phyloP scores from a whole-genome alignment of 768 basidiomycete species.

The Lanmaoa pseudosensibilis region DNA sequence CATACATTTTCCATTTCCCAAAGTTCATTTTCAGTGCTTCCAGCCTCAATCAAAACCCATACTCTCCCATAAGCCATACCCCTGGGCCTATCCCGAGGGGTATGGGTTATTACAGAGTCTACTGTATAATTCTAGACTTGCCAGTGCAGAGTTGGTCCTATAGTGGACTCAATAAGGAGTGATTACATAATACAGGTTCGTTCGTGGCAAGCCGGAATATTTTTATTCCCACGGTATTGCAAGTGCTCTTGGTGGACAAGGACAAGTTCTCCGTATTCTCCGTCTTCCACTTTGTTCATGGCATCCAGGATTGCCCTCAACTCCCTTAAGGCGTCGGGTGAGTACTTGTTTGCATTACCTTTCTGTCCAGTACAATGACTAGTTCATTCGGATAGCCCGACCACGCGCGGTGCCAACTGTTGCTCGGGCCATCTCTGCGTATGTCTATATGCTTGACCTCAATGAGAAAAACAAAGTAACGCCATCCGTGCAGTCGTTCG shows the following conservation, averaged over 20 bases:
- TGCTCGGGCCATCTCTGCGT: conserved; percentile 49
- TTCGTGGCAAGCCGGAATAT: conserved; percentile 34
- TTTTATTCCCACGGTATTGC: conserved; percentile 31
- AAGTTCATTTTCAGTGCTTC: too few species aligned
- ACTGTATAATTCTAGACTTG: too few species aligned
- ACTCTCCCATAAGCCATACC: too few species aligned
- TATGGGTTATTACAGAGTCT: too few species aligned
- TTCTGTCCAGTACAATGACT: background rate
- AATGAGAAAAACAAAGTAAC: conserved; percentile 7
- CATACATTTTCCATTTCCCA: too few species aligned
- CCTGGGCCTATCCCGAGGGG: too few species aligned
- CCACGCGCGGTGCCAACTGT: conserved; percentile 52
- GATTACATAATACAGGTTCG: conserved; percentile 19
- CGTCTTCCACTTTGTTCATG: conserved; percentile 39
- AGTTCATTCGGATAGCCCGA: conserved; percentile 42
- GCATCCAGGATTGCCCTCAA: conserved; percentile 71
- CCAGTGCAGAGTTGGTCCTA: too few species aligned
- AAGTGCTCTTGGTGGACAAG: conserved; percentile 1
- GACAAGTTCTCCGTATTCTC: conserved; percentile 8
- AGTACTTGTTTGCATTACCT: conserved; percentile 8
- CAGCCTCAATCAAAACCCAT: too few species aligned
- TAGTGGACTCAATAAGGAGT: too few species aligned
- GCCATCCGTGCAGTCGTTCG: conserved; percentile 49
- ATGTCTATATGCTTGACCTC: conserved; percentile 26
- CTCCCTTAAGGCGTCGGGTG: conserved; percentile 63